Conservation (phyloP, 805 yeast genomes). For the Kodamaea lidongshanica region DNA sequence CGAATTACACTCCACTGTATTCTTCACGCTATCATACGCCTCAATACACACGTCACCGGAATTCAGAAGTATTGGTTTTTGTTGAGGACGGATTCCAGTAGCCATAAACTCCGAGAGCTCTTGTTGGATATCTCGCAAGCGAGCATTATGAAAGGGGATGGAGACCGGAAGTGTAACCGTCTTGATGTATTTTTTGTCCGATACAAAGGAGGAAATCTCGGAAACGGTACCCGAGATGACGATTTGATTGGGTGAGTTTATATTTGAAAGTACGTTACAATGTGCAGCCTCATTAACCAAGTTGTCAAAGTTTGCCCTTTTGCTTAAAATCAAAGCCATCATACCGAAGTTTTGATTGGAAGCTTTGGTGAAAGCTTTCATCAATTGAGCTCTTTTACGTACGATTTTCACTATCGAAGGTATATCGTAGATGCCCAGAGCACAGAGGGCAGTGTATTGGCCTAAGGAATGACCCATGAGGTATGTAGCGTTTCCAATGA, state of each 20-base stretch:
- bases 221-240: conserved; percentile 38
- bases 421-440: conserved; percentile 30
- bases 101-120: conserved; percentile 20
- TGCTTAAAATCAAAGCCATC: conserved; percentile 9
- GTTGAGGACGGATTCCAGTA: conserved; percentile 5
- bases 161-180: conserved; percentile 35
- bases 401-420: conserved; percentile 37
- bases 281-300: background rate
- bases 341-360: conserved; percentile 5
- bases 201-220: conserved; percentile 19
- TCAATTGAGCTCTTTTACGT: conserved; percentile 37
- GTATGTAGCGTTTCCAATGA: conserved; percentile 12
- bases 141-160: conserved; percentile 46
- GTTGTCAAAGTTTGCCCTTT: background rate
- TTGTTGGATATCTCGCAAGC: conserved; percentile 33
- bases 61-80: conserved; percentile 36
- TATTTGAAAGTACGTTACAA: conserved; percentile 42
- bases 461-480: conserved; percentile 48
- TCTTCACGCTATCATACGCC: conserved; percentile 19
- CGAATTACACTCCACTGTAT: conserved; percentile 35
- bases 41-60: conserved; percentile 22
- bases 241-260: conserved; percentile 38
- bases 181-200: conserved; percentile 16
- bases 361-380: conserved; percentile 21
- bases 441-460: conserved; percentile 40